A percentile compares a stretch with the other conserved stretches of the same genome.
Evolutionary conservation across 2,329 filamentous ascomycete species (phyloP).

Genomic region (Aspergillus flavus): DNA sequence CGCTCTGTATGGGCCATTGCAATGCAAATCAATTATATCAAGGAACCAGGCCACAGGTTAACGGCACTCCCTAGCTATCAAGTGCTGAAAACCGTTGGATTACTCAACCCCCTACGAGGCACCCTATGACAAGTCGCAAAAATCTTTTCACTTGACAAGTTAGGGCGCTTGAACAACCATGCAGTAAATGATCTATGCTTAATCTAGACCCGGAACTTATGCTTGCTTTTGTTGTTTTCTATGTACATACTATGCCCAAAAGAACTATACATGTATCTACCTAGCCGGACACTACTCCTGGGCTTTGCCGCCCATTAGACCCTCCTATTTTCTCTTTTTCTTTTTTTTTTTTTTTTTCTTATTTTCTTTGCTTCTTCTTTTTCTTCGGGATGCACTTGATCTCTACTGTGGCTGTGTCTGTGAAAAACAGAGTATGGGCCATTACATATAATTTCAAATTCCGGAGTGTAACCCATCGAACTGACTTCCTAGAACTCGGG

Average conservation of each 20-base stretch:
- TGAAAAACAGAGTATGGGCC: background rate
- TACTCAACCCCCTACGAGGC: background rate
- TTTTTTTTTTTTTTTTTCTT: background rate
- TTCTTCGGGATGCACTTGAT: background rate
- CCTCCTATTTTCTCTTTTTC: background rate
- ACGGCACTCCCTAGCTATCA: background rate
- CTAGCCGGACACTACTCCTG: background rate
- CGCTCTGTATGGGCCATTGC: background rate
- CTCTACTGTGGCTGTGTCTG: background rate
- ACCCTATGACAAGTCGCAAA: background rate
- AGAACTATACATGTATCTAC: background rate
- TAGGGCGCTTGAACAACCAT: slow-evolving; percentile 5
- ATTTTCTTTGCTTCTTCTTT: background rate
- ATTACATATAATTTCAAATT: background rate
- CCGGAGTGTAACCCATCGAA: background rate
- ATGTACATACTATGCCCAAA: background rate
- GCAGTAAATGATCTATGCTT: background rate
- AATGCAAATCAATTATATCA: background rate
- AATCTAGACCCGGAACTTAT: background rate
- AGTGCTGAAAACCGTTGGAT: background rate
- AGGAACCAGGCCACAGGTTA: background rate
- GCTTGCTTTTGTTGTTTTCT: background rate
- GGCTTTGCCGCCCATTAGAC: background rate
- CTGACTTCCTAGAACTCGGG: background rate
- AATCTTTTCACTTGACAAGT: background rate